Evolutionary conservation across 2,329 filamentous ascomycete species (phyloP), one percentile per base, ranked within the genome.

Genomic region (Aspergillus pseudoviridinutans): DNA sequence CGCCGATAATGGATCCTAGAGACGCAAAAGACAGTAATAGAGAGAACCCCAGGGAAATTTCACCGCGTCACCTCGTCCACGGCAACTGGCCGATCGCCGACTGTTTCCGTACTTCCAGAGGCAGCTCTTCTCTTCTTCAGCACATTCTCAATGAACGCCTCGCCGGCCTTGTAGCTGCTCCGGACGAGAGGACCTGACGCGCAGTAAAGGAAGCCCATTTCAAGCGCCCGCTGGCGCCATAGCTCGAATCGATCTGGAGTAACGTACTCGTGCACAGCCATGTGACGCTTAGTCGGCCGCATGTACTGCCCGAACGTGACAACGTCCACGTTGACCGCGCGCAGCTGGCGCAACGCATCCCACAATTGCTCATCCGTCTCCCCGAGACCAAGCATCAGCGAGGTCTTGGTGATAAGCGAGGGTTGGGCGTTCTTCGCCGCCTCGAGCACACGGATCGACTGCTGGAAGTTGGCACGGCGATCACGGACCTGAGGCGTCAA

Each of bases 241-340:
- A 89, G 79, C 71, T 97, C 93, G 71, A 99, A 99, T 61, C 88
- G 87, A 60, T 89, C 90, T 0, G 94, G 94, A 0, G 92, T 93
- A 50, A 99, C 85, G 73, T 99, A 99, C 74, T 93, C 91, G 70
- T 96, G 89, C 32, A 99, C 94, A 75, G 96, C 88, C 85, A 99
- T 93, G 75, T 99, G 94, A 49, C 93, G 86, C 82, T 97, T 99
- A 4, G 94, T 99, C 1, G 94, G 94, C 10, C 93, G 90, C 94
- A 99, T 99, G 80, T 99, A 99, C 80, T 99, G 94, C n/a, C 94
- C 94, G 66, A 99, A 99, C 0, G 94, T 99, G 57, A 99, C 92
- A 12, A 99, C 91, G 66, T 99, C 94, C 49, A 97, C 92, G 59
- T 90, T 80, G 57, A 86, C 84, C 63, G 87, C 87, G 57, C 94